Percentiles rank a stretch among this genome's conserved stretches.
Conservation (phyloP, 768 basidiomycete species). For the Boletus subcaerulescens region DNA sequence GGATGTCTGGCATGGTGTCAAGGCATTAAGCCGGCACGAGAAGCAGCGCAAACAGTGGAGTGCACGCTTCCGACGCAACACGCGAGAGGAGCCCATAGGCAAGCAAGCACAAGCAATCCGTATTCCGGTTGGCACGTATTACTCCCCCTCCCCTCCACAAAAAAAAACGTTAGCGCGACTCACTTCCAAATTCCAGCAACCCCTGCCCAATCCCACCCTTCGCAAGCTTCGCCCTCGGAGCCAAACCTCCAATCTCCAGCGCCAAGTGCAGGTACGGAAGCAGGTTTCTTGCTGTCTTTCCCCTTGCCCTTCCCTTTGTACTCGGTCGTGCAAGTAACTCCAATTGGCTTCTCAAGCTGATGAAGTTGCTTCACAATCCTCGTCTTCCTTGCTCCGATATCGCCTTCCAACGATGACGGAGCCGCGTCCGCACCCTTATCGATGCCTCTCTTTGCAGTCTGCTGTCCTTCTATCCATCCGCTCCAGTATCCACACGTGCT, state of each 20-base stretch:
- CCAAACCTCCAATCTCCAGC: conserved; percentile 23
- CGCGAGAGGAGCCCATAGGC: no score
- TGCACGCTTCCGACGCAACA: neutral
- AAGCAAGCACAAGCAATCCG: no score
- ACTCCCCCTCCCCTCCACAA: no score
- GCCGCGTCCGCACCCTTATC: neutral
- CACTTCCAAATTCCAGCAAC: conserved; percentile 53
- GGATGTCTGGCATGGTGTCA: neutral
- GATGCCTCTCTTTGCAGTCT: neutral
- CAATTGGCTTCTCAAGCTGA: conserved; percentile 9
- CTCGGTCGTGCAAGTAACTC: neutral
- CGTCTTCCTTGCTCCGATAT: conserved; percentile 4
- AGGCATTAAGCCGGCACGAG: neutral
- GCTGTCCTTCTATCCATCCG: conserved; percentile 14
- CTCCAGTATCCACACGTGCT: conserved; percentile 43
- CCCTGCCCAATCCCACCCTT: conserved; percentile 62
- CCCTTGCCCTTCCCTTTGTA: conserved; percentile 22
- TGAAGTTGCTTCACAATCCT: conserved; percentile 11
- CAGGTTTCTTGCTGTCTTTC: neutral
- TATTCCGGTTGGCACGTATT: no score
- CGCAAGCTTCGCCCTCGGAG: conserved; percentile 21
- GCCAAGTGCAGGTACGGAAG: neutral
- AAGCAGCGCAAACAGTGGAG: neutral
- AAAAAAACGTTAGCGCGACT: conserved; percentile 14
- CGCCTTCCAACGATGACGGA: neutral